These are phyloP conservation scores for Magnaporthales sp. DNA, from an alignment of 2,329 filamentous ascomycete species.

Conservation along the genomic window DNA sequence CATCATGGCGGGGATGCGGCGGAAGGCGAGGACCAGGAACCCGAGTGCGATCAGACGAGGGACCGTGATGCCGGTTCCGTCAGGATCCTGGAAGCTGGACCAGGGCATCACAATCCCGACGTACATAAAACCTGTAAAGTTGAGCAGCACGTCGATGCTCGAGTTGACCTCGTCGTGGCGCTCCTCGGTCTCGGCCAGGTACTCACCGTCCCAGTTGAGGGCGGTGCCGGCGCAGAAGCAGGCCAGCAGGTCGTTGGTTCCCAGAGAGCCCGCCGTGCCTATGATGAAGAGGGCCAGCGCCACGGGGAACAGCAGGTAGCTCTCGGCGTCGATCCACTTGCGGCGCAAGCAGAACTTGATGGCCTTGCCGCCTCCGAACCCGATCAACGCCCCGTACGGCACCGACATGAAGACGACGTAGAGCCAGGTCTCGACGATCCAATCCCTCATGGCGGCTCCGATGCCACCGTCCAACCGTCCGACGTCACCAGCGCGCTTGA, in stretches of 20 bases:
- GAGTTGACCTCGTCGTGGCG: conserved; percentile 83
- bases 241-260: conserved; percentile 81
- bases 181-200: conserved; percentile 72
- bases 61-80: conserved; percentile 58
- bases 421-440: conserved; percentile 79
- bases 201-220: conserved; percentile 93
- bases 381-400: conserved; percentile 66
- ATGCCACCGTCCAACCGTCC: conserved; percentile 52
- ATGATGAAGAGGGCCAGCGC: conserved; percentile 78
- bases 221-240: conserved; percentile 88
- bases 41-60: conserved; percentile 67
- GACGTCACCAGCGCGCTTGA: conserved; percentile 24
- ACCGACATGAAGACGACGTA: conserved; percentile 76
- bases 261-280: conserved; percentile 78
- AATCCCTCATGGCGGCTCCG: conserved; percentile 61
- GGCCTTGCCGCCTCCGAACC: conserved; percentile 72
- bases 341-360: conserved; percentile 77
- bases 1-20: conserved; percentile 70
- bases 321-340: conserved; percentile 77
- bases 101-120: conserved; percentile 81
- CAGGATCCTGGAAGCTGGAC: conserved; percentile 56
- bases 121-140: conserved; percentile 87
- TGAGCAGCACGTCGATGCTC: conserved; percentile 90
- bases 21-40: conserved; percentile 65
- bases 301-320: conserved; percentile 80